Evolutionary conservation across 345 rosid genomes (phyloP).

Genomic region (Geranium rotundifolium): DNA sequence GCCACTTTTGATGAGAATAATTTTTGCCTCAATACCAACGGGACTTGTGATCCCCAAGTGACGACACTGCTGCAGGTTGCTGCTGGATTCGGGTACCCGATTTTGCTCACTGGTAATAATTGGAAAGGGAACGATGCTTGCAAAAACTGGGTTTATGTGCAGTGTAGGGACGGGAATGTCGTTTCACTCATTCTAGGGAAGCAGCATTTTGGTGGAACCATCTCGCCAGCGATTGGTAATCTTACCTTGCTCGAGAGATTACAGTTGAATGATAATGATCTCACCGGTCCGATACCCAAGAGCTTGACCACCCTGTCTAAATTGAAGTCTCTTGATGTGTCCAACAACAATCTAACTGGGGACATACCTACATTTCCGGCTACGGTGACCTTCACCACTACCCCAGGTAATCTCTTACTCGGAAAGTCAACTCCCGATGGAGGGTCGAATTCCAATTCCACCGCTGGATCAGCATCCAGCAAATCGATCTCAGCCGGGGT

Average conservation of each 20-base stretch:
- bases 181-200: conserved; percentile 37
- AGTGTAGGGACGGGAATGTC: conserved; percentile 32
- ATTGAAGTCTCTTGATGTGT: conserved; percentile 45
- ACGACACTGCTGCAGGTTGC: conserved; percentile 48
- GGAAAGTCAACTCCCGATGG: conserved; percentile 22
- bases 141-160: conserved; percentile 37
- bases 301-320: conserved; percentile 34
- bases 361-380: conserved; percentile 25
- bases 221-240: conserved; percentile 50
- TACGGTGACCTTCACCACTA: conserved; percentile 28
- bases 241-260: conserved; percentile 45
- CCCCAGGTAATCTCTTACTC: conserved; percentile 36
- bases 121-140: conserved; percentile 82
- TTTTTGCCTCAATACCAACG: conserved; percentile 26
- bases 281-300: conserved; percentile 54
- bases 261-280: conserved; percentile 42
- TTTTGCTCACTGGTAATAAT: conserved; percentile 35
- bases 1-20: conserved; percentile 20
- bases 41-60: conserved; percentile 52
- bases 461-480: conserved; percentile 4
- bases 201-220: conserved; percentile 38
- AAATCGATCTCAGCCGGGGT: conserved; percentile 17
- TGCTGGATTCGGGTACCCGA: conserved; percentile 54
- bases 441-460: neutral
- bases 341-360: conserved; percentile 66